Percentiles rank a stretch among this genome's conserved stretches.
Evolutionary conservation across 805 yeast species (phyloP).

Genomic region (Diddensiella transvaalensis): DNA sequence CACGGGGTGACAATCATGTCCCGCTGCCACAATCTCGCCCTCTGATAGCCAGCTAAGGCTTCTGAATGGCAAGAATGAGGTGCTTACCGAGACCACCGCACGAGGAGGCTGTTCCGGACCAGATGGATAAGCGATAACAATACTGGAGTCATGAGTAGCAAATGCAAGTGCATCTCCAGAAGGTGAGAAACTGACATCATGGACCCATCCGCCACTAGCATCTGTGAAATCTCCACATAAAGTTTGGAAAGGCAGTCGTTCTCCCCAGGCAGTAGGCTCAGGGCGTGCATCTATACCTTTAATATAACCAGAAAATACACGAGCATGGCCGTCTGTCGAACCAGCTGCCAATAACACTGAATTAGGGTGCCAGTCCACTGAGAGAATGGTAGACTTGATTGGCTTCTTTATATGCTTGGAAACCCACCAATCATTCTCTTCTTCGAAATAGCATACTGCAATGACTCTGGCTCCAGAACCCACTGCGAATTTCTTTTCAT

Average conservation of each 20-base stretch:
- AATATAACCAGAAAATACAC: constrained; percentile 84
- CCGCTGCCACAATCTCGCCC: constrained; percentile 74
- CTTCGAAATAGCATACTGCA: constrained; percentile 95
- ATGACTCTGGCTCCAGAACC: constrained; percentile 93
- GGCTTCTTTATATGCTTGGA: constrained; percentile 96
- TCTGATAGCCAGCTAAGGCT: constrained; percentile 68
- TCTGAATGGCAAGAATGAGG: constrained; percentile 75
- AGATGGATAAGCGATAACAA: constrained; percentile 73
- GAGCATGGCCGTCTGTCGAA: constrained; percentile 87
- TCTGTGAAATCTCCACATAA: constrained; percentile 75
- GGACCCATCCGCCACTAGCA: constrained; percentile 83
- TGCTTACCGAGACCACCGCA: constrained; percentile 54
- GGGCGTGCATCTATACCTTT: constrained; percentile 88
- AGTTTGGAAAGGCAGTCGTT: constrained; percentile 90
- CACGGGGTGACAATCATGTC: constrained; percentile 88
- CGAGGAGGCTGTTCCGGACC: constrained; percentile 63
- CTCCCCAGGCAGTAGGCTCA: constrained; percentile 84
- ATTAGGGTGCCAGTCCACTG: constrained; percentile 91
- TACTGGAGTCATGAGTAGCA: constrained; percentile 82
- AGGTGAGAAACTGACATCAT: constrained; percentile 83
- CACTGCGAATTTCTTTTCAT: constrained; percentile 93
- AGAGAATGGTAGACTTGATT: constrained; percentile 78
- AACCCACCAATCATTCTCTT: constrained; percentile 99
- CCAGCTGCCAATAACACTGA: constrained; percentile 84
- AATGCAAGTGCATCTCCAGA: constrained; percentile 73